These are phyloP conservation scores for Fusarium verrucosum DNA, from an alignment of 2,329 filamentous ascomycete genomes.

Conservation along the genomic window DNA sequence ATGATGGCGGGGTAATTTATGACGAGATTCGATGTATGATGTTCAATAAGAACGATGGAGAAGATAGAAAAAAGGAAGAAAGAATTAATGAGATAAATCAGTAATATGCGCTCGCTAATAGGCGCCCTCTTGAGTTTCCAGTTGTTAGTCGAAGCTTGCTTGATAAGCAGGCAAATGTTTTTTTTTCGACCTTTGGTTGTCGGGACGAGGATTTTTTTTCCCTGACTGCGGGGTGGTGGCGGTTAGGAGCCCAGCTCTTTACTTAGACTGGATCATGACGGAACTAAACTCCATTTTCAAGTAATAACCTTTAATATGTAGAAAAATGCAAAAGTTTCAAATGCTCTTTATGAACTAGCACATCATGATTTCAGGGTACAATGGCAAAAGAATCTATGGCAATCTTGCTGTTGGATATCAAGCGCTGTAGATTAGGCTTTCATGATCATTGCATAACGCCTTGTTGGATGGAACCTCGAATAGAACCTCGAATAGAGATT, in stretches of 20 bases:
- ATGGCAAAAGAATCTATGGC: background rate
- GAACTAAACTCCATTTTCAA: background rate
- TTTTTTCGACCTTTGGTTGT: conserved; percentile 33
- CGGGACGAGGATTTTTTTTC: conserved; percentile 40
- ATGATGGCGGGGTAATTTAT: conserved; percentile 45
- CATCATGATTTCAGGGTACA: background rate
- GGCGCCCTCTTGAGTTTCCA: conserved; percentile 6
- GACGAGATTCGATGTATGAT: background rate
- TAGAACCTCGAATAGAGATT: too few species aligned
- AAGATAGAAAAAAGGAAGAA: background rate
- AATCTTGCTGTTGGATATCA: background rate
- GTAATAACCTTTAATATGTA: background rate
- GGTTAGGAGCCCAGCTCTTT: conserved; percentile 21
- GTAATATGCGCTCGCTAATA: background rate
- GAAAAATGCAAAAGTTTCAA: background rate
- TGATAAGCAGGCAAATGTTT: conserved; percentile 44
- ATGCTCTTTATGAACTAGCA: background rate
- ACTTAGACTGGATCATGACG: conserved; percentile 7
- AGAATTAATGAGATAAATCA: background rate
- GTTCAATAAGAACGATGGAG: background rate
- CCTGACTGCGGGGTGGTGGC: conserved; percentile 44
- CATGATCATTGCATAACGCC: too few species aligned
- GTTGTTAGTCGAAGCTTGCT: conserved; percentile 40
- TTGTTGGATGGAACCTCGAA: too few species aligned
- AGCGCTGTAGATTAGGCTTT: background rate